Conservation (phyloP, 1,139 yeast genomes). For the Yamadazyma songkhlaensis region DNA sequence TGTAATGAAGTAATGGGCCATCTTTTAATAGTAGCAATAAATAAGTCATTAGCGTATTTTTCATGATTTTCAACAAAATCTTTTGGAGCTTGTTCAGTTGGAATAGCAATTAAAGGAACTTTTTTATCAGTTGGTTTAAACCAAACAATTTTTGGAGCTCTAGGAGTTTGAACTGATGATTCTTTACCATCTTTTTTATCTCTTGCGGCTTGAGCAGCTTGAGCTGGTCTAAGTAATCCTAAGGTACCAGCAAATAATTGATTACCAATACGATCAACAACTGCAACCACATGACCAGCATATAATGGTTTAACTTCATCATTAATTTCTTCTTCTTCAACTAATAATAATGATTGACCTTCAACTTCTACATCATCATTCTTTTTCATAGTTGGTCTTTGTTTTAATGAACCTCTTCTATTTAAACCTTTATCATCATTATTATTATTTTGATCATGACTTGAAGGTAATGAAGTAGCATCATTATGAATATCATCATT, state of each 20-base stretch:
- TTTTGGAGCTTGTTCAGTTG: constrained; percentile 95
- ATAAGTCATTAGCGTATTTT: constrained; percentile 72
- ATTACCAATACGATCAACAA: constrained; percentile 95
- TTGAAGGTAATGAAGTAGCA: constrained; percentile 52
- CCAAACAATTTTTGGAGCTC: constrained; percentile 94
- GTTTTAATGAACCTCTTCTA: constrained; percentile 88
- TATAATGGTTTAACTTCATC: constrained; percentile 92
- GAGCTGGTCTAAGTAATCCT: constrained; percentile 92
- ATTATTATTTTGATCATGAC: constrained; percentile 11
- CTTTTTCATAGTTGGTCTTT: constrained; percentile 97
- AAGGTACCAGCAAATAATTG: constrained; percentile 92
- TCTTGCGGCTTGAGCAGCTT: constrained; percentile 84
- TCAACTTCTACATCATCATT: constrained; percentile 98
- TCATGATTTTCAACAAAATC: constrained; percentile 95
- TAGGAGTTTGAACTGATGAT: constrained; percentile 46
- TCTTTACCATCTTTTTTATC: constrained; percentile 59
- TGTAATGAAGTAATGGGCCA: constrained; percentile 99
- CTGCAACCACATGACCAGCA: constrained; percentile 98
- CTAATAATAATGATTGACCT: constrained; percentile 87
- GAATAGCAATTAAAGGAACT: constrained; percentile 96
- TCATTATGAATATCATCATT: constrained; percentile 69
- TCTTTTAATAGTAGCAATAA: constrained; percentile 93
- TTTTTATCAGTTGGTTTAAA: constrained; percentile 97
- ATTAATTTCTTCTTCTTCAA: constrained; percentile 93
- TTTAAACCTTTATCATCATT: constrained; percentile 40